Conservation (phyloP, 2,329 filamentous ascomycete species). For the Trichophyton equinum region DNA sequence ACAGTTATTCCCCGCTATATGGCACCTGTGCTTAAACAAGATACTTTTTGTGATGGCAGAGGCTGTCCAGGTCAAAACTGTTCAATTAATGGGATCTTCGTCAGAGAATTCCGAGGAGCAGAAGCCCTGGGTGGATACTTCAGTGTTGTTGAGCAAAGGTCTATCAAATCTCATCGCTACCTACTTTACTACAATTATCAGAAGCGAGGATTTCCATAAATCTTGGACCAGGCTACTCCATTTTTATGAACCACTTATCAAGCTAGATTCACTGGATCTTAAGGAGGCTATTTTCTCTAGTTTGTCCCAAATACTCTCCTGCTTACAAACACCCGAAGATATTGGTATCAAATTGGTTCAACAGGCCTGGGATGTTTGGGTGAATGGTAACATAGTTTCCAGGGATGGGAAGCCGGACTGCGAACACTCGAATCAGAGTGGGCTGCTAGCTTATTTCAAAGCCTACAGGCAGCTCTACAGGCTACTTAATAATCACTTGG, state of each 20-base stretch:
- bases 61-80: conserved; percentile 48
- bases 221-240: conserved; percentile 65
- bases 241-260: conserved; percentile 53
- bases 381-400: conserved; percentile 47
- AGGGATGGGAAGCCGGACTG: conserved; percentile 32
- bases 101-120: conserved; percentile 12
- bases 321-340: conserved; percentile 33
- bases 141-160: conserved; percentile 60
- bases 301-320: conserved; percentile 47
- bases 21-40: conserved; percentile 68
- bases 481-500: conserved; percentile 54
- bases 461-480: conserved; percentile 66
- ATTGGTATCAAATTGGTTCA: conserved; percentile 41
- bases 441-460: conserved; percentile 71
- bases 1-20: conserved; percentile 62
- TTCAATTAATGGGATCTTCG: conserved; percentile 15
- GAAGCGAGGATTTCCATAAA: conserved; percentile 52
- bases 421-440: conserved; percentile 59
- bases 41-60: conserved; percentile 69
- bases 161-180: conserved; percentile 61
- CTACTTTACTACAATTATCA: conserved; percentile 60
- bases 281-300: conserved; percentile 60
- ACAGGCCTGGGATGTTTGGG: conserved; percentile 59
- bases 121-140: conserved; percentile 58
- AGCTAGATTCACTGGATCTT: conserved; percentile 54